Evolutionary conservation across 2,329 filamentous ascomycete species (phyloP).

Genomic region (Epichloe gansuensis): DNA sequence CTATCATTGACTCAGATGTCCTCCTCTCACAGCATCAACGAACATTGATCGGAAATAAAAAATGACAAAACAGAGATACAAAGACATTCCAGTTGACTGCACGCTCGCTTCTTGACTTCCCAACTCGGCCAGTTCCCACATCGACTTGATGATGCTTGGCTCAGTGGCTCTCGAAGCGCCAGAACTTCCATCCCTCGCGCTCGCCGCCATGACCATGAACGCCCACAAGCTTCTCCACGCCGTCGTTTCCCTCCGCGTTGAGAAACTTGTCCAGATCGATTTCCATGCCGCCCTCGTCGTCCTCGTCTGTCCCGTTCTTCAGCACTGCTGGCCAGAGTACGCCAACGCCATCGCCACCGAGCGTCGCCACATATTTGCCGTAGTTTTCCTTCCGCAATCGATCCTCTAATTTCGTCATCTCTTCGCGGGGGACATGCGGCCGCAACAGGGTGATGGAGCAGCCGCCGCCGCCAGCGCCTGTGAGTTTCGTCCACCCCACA

Average conservation of each 20-base stretch:
- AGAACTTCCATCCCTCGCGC: conserved; percentile 76
- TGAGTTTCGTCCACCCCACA: conserved; percentile 95
- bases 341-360: conserved; percentile 87
- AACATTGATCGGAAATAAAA: neutral
- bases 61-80: neutral
- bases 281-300: conserved; percentile 72
- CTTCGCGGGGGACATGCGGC: conserved; percentile 44
- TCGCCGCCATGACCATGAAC: conserved; percentile 56
- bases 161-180: conserved; percentile 47
- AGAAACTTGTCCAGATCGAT: conserved; percentile 80
- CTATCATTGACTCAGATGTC: neutral
- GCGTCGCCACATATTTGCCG: conserved; percentile 71
- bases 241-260: conserved; percentile 69
- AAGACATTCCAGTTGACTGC: too few relatives aligned
- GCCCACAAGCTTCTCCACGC: conserved; percentile 77
- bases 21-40: neutral
- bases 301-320: conserved; percentile 69
- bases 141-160: neutral
- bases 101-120: neutral
- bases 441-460: conserved; percentile 87
- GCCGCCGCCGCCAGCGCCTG: conserved; percentile 86
- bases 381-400: conserved; percentile 62
- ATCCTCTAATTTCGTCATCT: conserved; percentile 49
- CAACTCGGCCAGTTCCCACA: neutral
- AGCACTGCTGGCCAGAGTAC: conserved; percentile 88